Conservation (phyloP, 208 protist species). For the Trypanosoma rangeli region DNA sequence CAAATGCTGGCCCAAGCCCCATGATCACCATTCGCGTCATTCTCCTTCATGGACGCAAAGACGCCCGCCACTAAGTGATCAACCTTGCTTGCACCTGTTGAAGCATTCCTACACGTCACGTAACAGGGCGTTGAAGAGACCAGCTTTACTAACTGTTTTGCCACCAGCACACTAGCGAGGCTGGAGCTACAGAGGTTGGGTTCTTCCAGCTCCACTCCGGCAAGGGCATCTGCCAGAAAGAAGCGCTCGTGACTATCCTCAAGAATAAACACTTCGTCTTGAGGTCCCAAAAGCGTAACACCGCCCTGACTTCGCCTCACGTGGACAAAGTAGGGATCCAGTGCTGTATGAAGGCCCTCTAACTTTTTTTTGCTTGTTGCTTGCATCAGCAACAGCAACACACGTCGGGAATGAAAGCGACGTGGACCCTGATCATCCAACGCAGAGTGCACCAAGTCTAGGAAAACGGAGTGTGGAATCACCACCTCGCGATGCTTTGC, state of each 20-base stretch:
- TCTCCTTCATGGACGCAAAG: slow-evolving; percentile 21
- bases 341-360: background rate
- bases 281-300: slow-evolving; percentile 74
- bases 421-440: slow-evolving; percentile 34
- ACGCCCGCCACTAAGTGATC: slow-evolving; percentile 43
- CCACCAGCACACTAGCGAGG: slow-evolving; percentile 36
- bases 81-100: slow-evolving; percentile 13
- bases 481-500: slow-evolving; percentile 73
- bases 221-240: slow-evolving; percentile 28
- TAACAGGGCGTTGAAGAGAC: slow-evolving; percentile 7
- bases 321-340: slow-evolving; percentile 18
- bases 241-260: slow-evolving; percentile 57
- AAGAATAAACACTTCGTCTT: slow-evolving; percentile 78
- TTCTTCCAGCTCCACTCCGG: background rate
- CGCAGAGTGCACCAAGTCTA: slow-evolving; percentile 51
- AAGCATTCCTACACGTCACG: background rate
- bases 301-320: slow-evolving; percentile 30
- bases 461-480: slow-evolving; percentile 68
- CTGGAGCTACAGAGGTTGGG: background rate
- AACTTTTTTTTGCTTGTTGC: slow-evolving; percentile 8
- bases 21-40: background rate
- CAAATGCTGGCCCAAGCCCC: background rate
- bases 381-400: slow-evolving; percentile 60
- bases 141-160: slow-evolving; percentile 55
- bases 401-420: slow-evolving; percentile 65